phyloP scores from a whole-genome alignment of 805 yeast species.

The Metschnikowia noctiluminum region DNA sequence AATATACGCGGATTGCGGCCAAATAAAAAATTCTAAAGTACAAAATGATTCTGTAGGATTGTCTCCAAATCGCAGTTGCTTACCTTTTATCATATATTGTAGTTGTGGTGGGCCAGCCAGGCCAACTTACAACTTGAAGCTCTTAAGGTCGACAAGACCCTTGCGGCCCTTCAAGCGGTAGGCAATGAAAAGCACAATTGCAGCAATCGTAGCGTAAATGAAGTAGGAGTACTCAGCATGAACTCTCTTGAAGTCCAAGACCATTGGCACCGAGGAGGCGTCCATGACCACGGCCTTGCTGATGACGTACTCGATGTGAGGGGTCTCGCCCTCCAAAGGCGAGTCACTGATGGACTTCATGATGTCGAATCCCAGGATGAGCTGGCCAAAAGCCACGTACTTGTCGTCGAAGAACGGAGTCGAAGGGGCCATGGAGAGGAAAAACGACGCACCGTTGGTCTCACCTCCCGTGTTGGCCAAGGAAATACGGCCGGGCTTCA shows the following conservation, averaged over 20 bases:
- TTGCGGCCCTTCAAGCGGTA: constrained; percentile 13
- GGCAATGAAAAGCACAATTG: constrained; percentile 1
- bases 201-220: constrained; percentile 9
- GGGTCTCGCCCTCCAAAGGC: constrained; percentile 7
- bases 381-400: constrained; percentile 29
- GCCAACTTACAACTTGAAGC: constrained; percentile 11
- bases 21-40: too few species aligned
- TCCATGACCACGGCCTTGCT: constrained; percentile 3
- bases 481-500: constrained; percentile 31
- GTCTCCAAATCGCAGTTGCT: too few species aligned
- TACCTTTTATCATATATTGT: too few species aligned
- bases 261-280: constrained; percentile 2
- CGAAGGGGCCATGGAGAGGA: constrained; percentile 20
- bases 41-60: too few species aligned
- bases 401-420: constrained; percentile 19
- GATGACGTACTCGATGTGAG: constrained; percentile 9
- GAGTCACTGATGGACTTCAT: constrained; percentile 12
- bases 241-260: constrained; percentile 4
- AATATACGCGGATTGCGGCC: too few species aligned
- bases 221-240: constrained; percentile 13
- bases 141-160: constrained; percentile 12
- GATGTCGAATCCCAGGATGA: constrained; percentile 22
- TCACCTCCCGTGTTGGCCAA: constrained; percentile 26
- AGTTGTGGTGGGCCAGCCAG: background rate
- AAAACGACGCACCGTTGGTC: constrained; percentile 25